Evolutionary conservation across 2,329 filamentous ascomycete genomes (phyloP).

Genomic region (Xylaria digitata): DNA sequence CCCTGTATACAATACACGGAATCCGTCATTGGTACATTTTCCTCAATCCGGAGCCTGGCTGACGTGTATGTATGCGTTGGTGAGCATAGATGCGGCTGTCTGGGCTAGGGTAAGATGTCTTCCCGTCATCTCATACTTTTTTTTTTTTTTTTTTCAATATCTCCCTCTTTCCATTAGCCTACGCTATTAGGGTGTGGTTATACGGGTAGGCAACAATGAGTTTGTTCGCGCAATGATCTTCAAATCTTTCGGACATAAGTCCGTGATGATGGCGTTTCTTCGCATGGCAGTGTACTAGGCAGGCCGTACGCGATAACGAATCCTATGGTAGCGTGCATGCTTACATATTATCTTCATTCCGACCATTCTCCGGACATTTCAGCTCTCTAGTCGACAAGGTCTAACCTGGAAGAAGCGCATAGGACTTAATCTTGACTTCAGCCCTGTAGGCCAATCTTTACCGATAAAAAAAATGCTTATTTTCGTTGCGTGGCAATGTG

Average conservation of each 20-base stretch:
- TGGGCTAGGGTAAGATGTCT: background rate
- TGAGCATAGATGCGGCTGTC: background rate
- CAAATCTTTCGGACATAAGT: background rate
- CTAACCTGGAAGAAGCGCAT: constrained; percentile 5
- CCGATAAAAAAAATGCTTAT: background rate
- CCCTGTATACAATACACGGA: constrained; percentile 4
- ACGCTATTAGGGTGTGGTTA: background rate
- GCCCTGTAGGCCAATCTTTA: background rate
- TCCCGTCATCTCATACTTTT: background rate
- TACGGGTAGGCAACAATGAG: background rate
- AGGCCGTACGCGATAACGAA: too few species aligned
- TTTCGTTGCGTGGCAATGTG: background rate
- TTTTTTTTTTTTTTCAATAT: too few species aligned
- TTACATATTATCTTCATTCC: background rate
- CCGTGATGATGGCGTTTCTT: background rate
- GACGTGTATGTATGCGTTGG: constrained; percentile 4
- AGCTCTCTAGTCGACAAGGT: background rate
- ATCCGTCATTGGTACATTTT: background rate
- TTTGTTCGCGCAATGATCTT: background rate
- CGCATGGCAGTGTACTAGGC: background rate
- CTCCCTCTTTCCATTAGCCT: background rate
- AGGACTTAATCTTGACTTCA: constrained; percentile 1
- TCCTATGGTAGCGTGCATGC: background rate
- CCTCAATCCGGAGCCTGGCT: background rate
- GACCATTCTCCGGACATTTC: background rate